A percentile compares a stretch with the other conserved stretches of the same genome.
These are phyloP conservation scores for Eragrostis nindensis DNA, from an alignment of 176 grass and related monocot species.

Conservation along the genomic window DNA sequence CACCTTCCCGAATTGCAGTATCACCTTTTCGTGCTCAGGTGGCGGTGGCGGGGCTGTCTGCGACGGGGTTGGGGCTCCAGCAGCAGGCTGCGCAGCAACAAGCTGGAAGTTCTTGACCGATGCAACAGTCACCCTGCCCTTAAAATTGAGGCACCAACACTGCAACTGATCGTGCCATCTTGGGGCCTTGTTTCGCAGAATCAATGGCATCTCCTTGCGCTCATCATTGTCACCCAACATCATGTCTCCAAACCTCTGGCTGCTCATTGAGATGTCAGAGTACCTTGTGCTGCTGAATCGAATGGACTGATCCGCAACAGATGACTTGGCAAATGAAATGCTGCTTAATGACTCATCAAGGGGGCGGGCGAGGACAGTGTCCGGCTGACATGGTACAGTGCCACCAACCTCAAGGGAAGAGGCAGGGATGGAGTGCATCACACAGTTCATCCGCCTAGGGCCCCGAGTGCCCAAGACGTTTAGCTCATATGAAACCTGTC, in stretches of 20 bases:
- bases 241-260: conserved; percentile 37
- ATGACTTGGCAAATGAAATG: conserved; percentile 61
- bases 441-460: conserved; percentile 82
- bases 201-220: conserved; percentile 61
- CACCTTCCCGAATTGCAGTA: conserved; percentile 81
- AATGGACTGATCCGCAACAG: conserved; percentile 55
- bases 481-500: conserved; percentile 85
- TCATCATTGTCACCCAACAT: conserved; percentile 47
- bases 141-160: conserved; percentile 93
- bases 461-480: conserved; percentile 88
- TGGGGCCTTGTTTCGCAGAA: conserved; percentile 83
- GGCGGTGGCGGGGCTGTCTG: conserved; percentile 43
- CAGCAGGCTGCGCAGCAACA: conserved; percentile 54
- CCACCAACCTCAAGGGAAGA: conserved; percentile 73
- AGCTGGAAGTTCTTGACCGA: conserved; percentile 95
- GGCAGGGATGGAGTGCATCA: conserved; percentile 85
- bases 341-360: conserved; percentile 83
- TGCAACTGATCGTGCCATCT: conserved; percentile 92
- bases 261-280: conserved; percentile 55
- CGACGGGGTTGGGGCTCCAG: conserved; percentile 36
- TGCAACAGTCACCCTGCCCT: conserved; percentile 77
- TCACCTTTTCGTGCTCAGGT: conserved; percentile 68
- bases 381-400: conserved; percentile 58
- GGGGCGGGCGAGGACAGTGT: conserved; percentile 42
- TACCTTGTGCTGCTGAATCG: conserved; percentile 72